Evolutionary conservation across 495 filamentous ascomycete species (phyloP), one percentile per base, ranked within the genome.

Genomic region (Podospora fimiseda): DNA sequence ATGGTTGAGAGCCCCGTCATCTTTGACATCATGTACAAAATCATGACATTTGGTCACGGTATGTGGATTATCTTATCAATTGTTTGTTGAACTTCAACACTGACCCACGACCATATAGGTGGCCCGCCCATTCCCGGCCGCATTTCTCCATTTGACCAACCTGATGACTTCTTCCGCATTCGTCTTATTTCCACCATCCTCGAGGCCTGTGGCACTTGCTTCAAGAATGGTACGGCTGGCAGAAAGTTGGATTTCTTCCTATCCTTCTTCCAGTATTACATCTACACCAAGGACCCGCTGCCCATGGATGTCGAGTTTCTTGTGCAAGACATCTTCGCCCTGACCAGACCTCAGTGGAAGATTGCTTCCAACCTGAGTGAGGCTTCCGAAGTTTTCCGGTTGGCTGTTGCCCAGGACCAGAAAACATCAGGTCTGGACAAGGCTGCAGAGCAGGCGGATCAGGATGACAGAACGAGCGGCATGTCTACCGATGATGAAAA

Each of bases 171-270:
- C 69, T 99, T 99, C 72, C 83, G 93, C 20, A 85, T 96, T 63
- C 88, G 93, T 16, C 74, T 99, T 30, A 87, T 92, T 27, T 88
- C 90, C 47, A 90, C 85, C 4, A 72, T 97, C 16, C 80, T 99
- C 2, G 93, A 99, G 70, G 96, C 90, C 5, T 97, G 94, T 61
- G 93, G 93, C 43, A 85, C 91, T 68, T 97, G 89, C 70, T 99
- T 95, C 63, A 91, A 96, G 68, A 86, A 90, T 49, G 93, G 94
- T 4, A 82, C 85, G 30, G 85, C 91, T 0, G 93, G 90, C 64
- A 97, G 96, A 75, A 99, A 96, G 73, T 80, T 99, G 14, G 93
- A 99, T 63, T 97, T 95, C 70, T 99, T 96, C 75, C 77, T 99
- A 47, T 92, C 86, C 0, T 99, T 96, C 70, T 90, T 97, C 66